Base-by-base conservation (phyloP, 345 rosid species). In the Populus alba region DNA sequence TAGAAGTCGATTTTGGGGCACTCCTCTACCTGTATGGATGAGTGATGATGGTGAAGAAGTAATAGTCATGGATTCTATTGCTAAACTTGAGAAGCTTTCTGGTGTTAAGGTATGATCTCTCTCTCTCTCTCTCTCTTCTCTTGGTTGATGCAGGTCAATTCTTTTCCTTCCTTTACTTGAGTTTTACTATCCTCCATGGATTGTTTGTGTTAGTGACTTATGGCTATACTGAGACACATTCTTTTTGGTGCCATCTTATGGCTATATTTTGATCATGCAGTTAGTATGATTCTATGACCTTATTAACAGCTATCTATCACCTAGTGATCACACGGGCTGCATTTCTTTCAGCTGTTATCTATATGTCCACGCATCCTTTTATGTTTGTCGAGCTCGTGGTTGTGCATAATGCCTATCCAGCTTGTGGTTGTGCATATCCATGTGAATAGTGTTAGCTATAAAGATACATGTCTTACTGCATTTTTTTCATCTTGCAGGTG, bases 1-100 rank as follows among this genome's bases (percentile, higher is more conserved):
- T 85, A 85, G 99, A 79, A 96, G 97, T 87, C 86, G 99, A 77
- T 96, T 94, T 83, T 96, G 98, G 99, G 99, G 99, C 57, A 96
- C 99, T 70, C 99, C 99, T 80, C 92, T 96, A 75, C 99, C 99
- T 15, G 67, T 96, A 37, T 96, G 99, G 99, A 87, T 85, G 23
- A 94, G 97, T 80, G 95, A 89, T 80, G 99, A 96, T 81, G 95
- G 89, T 31, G 87, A 88, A 80, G 98, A 96, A 89, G 65, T 90
- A 27, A 70, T 84, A 31, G 95, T 96, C 66, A 85, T 96, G 88
- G 95, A 92, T 83, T 96, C 97, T 39, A 87, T 96, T 59, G 84
- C 92, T 45, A 91, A 88, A 83, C 98, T 96, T 82, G 95, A 96
- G 89, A 87, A 84, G 78, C 95, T 91, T 85, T 92, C 99, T 69